Evolutionary conservation across 345 rosid genomes (phyloP).

Genomic region (Luvunga scandens): DNA sequence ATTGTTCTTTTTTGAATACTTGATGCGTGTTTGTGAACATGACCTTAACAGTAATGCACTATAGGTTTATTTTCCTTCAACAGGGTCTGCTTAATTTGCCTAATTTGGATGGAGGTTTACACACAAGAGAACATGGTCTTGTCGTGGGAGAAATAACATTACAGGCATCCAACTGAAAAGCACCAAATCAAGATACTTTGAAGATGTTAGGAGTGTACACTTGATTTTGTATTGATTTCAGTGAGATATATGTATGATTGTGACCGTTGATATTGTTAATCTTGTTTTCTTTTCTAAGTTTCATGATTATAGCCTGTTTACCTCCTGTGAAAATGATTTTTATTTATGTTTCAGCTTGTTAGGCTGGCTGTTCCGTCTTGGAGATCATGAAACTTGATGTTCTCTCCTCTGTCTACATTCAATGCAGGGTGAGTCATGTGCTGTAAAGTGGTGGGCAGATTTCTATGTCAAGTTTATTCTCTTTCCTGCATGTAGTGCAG

Average conservation of each 20-base stretch:
- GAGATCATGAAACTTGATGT: slow-evolving; percentile 91
- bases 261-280: slow-evolving; percentile 19
- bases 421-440: slow-evolving; percentile 57
- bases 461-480: slow-evolving; percentile 11
- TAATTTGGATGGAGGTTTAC: slow-evolving; percentile 72
- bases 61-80: slow-evolving; percentile 20
- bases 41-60: not conserved
- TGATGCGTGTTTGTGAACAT: not conserved
- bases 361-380: slow-evolving; percentile 68
- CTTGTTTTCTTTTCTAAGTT: slow-evolving; percentile 21
- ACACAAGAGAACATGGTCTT: slow-evolving; percentile 64
- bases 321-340: slow-evolving; percentile 15
- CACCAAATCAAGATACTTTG: slow-evolving; percentile 62
- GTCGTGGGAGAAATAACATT: slow-evolving; percentile 70
- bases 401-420: slow-evolving; percentile 75
- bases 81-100: slow-evolving; percentile 80
- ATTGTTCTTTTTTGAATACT: not conserved
- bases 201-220: slow-evolving; percentile 91
- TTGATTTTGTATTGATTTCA: slow-evolving; percentile 81
- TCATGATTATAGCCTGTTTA: slow-evolving; percentile 10
- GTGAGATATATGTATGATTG: slow-evolving; percentile 86
- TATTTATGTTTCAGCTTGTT: slow-evolving; percentile 63
- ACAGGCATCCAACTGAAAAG: slow-evolving; percentile 76
- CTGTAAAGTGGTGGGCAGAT: slow-evolving; percentile 15
- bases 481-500: slow-evolving; percentile 1